Evolutionary conservation across 2,329 filamentous ascomycete species (phyloP), one percentile per base, ranked within the genome.

Genomic region (Alternaria consortialis): DNA sequence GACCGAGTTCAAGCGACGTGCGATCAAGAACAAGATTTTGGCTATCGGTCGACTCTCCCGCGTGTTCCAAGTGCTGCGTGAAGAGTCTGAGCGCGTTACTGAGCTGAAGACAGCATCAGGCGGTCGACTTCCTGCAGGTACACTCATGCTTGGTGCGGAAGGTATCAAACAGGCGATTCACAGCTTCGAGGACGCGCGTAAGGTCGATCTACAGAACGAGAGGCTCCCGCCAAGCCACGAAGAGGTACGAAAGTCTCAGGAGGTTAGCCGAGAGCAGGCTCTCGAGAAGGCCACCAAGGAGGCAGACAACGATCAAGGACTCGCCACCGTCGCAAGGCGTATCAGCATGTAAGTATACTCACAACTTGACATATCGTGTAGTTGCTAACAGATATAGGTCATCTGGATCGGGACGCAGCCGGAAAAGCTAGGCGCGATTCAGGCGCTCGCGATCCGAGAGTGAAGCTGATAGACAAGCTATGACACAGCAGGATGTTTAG

Each of bases 21-120:
- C 94, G 4, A 97, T 99, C 87, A 98, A 98, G 86, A 99, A 99
- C 89, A 99, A 99, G 85, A 98, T 99, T 76, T 84, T 99, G 72
- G 95, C 95, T 62, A 99, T 99, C 74, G 95, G 95, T 31, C 92
- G 95, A 70, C 86, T 99, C 67, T 98, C 95, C 37, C 92, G 95
- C 72, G 95, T 99, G 63, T 99, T 99, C 90, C 95, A 99, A 79
- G 95, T 99, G 52, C 82, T 99, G 71, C 93, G 95, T 74, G 95
- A 99, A 82, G 95, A 99, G 81, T 97, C 94, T 2, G 95, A 99
- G 84, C 89, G 91, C 72, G 94, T 99, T 58, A 97, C 94, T 39
- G 95, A 99, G 81, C 88, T 99, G 79, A 99, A 99, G 87, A 98
- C 94, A 46, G 94, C 94, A 44, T 91, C 93, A 63, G 95, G 95